Conservation (phyloP, 2,329 filamentous ascomycete species). For the Amesomyces nigricolor region DNA sequence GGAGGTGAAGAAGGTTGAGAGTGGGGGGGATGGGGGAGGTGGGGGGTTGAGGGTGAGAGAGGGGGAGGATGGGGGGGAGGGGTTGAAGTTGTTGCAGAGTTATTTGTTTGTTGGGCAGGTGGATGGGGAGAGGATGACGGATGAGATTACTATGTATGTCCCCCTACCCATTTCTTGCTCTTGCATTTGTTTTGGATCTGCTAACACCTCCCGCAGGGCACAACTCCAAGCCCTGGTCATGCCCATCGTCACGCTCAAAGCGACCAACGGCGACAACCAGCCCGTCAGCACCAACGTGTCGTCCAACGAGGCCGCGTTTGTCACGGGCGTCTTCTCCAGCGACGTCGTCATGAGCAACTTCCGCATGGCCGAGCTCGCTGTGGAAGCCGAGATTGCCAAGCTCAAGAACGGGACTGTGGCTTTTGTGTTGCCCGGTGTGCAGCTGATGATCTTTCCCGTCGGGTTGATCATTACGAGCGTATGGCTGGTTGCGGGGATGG, state of each 20-base stretch:
- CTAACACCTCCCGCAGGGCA: conserved; percentile 36
- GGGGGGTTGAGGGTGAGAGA: conserved; percentile 3
- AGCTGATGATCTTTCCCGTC: conserved; percentile 63
- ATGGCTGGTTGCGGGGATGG: conserved; percentile 55
- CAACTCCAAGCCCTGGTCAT: conserved; percentile 59
- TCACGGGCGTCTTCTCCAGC: conserved; percentile 63
- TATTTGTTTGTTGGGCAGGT: conserved; percentile 67
- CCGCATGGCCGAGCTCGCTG: conserved; percentile 43
- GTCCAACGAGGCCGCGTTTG: conserved; percentile 64
- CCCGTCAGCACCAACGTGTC: conserved; percentile 59
- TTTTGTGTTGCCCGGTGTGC: conserved; percentile 64
- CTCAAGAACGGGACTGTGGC: conserved; percentile 50
- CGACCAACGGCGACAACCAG: conserved; percentile 45
- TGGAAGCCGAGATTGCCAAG: conserved; percentile 41
- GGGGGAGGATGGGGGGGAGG: conserved; percentile 14
- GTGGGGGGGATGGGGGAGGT: conserved; percentile 19
- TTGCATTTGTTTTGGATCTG: neutral
- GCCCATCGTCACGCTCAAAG: conserved; percentile 62
- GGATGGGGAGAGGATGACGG: conserved; percentile 49
- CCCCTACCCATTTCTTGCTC: neutral
- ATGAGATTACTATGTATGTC: conserved; percentile 57
- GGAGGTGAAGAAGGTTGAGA: conserved; percentile 33
- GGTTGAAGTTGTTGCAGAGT: conserved; percentile 49
- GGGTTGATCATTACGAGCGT: conserved; percentile 60
- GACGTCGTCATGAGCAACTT: conserved; percentile 49